Evolutionary conservation across 192 early-diverging fungal species (phyloP).

Genomic region (Blastocladiella britannica): DNA sequence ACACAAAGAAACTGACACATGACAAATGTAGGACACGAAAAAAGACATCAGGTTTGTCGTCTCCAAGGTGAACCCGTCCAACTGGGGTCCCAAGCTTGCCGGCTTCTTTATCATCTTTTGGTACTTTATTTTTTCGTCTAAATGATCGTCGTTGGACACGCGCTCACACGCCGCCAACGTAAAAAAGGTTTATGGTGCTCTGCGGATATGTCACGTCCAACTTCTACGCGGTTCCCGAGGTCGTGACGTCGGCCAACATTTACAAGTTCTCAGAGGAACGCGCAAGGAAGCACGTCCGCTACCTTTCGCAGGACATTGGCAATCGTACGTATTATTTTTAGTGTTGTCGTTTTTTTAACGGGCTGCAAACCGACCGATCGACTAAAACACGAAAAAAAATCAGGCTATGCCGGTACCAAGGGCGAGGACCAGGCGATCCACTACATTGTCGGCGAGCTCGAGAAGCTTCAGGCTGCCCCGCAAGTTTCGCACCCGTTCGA

Average conservation of each 20-base stretch:
- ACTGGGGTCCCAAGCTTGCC: too few relatives aligned
- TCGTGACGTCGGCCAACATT: neutral
- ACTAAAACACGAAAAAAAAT: neutral
- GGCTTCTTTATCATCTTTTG: too few relatives aligned
- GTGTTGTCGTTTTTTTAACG: neutral
- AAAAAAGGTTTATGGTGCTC: neutral
- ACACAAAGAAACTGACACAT: too few relatives aligned
- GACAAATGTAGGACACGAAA: too few relatives aligned
- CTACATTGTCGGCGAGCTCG: neutral
- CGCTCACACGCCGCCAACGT: too few relatives aligned
- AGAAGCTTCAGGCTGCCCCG: neutral
- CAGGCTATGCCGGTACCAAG: neutral
- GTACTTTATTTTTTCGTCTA: too few relatives aligned
- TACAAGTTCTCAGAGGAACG: neutral
- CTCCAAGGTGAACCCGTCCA: too few relatives aligned
- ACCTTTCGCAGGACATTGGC: neutral
- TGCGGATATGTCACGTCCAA: neutral
- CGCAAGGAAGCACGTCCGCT: neutral
- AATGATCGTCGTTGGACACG: too few relatives aligned
- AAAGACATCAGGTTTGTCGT: too few relatives aligned
- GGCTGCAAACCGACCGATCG: too few relatives aligned
- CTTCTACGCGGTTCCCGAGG: neutral
- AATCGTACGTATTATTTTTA: neutral
- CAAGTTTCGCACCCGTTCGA: neutral
- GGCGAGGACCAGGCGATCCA: neutral